A percentile compares a stretch with the other conserved stretches of the same genome.
These are phyloP conservation scores for Pisolithus thermaeus DNA, from an alignment of 1,284 basidiomycete genomes.

Conservation along the genomic window DNA sequence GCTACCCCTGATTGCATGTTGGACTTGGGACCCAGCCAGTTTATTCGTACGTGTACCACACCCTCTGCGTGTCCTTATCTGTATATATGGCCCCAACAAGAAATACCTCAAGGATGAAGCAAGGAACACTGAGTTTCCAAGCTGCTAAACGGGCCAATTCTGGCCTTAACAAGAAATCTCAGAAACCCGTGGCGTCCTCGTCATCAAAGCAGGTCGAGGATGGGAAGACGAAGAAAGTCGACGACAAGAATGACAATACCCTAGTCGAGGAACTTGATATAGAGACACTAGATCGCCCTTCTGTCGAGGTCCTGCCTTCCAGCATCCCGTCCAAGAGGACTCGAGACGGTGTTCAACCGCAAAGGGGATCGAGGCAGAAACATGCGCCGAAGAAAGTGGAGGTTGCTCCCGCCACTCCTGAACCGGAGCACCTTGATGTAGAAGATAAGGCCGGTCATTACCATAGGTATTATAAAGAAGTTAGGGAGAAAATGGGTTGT, in stretches of 20 bases:
- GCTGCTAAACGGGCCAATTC: slow-evolving; percentile 45
- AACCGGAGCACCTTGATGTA: slow-evolving; percentile 13
- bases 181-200: slow-evolving; percentile 15
- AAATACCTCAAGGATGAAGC: slow-evolving; percentile 31
- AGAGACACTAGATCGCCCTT: slow-evolving; percentile 12
- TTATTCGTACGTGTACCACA: background rate
- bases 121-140: slow-evolving; percentile 44
- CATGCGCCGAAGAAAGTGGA: slow-evolving; percentile 5
- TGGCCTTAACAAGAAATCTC: slow-evolving; percentile 29
- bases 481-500: slow-evolving; percentile 51
- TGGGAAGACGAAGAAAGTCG: slow-evolving; percentile 5
- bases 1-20: background rate
- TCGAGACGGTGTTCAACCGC: slow-evolving; percentile 13
- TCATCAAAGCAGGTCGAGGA: slow-evolving; percentile 11
- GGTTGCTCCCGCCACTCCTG: slow-evolving; percentile 3
- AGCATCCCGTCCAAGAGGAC: slow-evolving; percentile 16
- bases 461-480: slow-evolving; percentile 36
- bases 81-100: slow-evolving; percentile 1
- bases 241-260: background rate
- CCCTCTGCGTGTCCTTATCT: background rate
- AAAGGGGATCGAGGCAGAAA: slow-evolving; percentile 3
- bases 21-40: slow-evolving; percentile 19
- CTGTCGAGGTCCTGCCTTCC: slow-evolving; percentile 13
- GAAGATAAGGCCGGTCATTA: slow-evolving; percentile 42
- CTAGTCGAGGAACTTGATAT: background rate